Conservation (phyloP, 148 eudicot species). For the Rhododendron williamsianum region DNA sequence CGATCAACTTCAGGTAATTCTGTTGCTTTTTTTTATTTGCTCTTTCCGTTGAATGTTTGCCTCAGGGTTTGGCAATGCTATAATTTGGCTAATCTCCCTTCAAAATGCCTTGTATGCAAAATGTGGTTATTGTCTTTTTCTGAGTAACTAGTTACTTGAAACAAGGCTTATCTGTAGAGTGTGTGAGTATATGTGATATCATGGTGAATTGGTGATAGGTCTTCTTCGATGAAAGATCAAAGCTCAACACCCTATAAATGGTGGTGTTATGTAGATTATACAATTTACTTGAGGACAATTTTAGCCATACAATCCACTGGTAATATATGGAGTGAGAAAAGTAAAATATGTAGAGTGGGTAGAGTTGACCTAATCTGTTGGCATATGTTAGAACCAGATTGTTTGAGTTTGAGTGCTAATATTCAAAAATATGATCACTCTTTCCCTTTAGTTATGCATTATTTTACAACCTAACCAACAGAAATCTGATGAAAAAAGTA, state of each 20-base stretch:
- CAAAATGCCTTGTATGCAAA: background rate
- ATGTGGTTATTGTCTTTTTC: background rate
- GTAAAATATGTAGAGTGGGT: background rate
- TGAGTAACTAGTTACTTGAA: background rate
- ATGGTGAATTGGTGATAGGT: background rate
- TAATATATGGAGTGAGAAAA: background rate
- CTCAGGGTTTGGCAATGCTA: background rate
- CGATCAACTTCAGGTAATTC: constrained; percentile 73
- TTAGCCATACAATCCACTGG: background rate
- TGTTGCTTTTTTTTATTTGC: background rate
- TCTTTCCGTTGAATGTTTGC: background rate
- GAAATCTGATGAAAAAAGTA: background rate
- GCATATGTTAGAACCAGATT: background rate
- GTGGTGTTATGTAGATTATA: background rate
- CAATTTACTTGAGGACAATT: background rate
- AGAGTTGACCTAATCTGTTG: background rate
- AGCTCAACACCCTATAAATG: background rate
- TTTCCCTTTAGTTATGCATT: background rate
- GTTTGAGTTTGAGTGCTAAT: background rate
- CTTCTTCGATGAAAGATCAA: background rate
- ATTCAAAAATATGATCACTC: background rate
- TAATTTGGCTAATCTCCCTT: background rate
- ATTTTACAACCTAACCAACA: background rate
- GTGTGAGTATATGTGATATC: background rate
- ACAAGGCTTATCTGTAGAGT: background rate